Conservation (phyloP, 1,284 basidiomycete genomes). For the Meira nashicola region DNA sequence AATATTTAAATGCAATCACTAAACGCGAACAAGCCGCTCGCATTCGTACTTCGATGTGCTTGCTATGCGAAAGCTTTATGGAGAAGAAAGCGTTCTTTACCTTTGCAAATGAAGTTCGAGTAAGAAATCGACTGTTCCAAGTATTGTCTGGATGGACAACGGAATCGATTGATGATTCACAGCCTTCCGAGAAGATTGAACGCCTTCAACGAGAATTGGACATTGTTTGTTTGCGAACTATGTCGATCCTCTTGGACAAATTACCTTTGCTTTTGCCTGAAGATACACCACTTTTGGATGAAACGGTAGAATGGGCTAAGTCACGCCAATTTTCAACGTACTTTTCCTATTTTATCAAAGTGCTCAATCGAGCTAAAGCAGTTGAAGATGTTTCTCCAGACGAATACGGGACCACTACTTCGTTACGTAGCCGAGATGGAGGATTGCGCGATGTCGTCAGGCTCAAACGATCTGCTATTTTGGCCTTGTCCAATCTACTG, state of each 20-base stretch:
- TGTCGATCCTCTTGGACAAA: constrained; percentile 42
- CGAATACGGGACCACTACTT: background rate
- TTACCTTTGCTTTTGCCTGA: constrained; percentile 44
- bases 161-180: constrained; percentile 31
- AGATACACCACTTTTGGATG: constrained; percentile 43
- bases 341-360: constrained; percentile 48
- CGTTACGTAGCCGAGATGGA: background rate
- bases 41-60: constrained; percentile 46
- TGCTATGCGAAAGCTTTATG: constrained; percentile 45
- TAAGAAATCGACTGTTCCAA: constrained; percentile 47
- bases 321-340: constrained; percentile 43
- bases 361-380: constrained; percentile 38
- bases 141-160: constrained; percentile 46
- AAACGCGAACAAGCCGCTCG: constrained; percentile 39
- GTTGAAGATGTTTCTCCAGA: constrained; percentile 21
- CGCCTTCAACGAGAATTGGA: constrained; percentile 45
- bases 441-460: constrained; percentile 13
- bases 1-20: constrained; percentile 44
- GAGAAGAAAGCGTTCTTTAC: constrained; percentile 36
- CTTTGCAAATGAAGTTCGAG: constrained; percentile 42
- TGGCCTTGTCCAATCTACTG: constrained; percentile 72
- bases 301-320: constrained; percentile 49
- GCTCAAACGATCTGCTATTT: constrained; percentile 38
- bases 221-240: constrained; percentile 41
- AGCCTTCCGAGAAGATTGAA: constrained; percentile 25